These are phyloP conservation scores for Scutellaria minor DNA, from an alignment of 257 asterid species.

Conservation along the genomic window DNA sequence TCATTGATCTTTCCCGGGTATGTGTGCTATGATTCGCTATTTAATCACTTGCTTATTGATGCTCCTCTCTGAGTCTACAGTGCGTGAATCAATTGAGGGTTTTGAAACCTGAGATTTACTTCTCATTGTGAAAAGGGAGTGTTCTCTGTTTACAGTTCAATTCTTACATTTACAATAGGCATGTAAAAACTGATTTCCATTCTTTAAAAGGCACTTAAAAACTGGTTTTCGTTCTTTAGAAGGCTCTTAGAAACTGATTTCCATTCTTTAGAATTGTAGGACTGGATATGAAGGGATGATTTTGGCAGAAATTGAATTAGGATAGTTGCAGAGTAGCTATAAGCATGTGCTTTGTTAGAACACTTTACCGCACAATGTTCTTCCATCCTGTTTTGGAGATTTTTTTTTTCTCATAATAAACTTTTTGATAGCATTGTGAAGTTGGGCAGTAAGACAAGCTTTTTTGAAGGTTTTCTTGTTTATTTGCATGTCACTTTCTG, in stretches of 20 bases:
- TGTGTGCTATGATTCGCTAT: slow-evolving; percentile 18
- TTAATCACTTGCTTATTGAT: not conserved
- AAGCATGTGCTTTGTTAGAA: not conserved
- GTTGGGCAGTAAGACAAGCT: not conserved
- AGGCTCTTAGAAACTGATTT: too few species aligned
- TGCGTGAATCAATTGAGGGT: slow-evolving; percentile 3
- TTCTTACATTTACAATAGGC: not conserved
- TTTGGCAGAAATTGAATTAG: not conserved
- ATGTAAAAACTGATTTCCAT: too few species aligned
- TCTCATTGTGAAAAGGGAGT: slow-evolving; percentile 7
- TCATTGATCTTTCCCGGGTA: slow-evolving; percentile 91
- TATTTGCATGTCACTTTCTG: slow-evolving; percentile 4
- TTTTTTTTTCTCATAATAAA: not conserved
- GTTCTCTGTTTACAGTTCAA: slow-evolving; percentile 1
- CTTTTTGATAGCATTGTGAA: not conserved
- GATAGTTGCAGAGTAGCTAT: slow-evolving; percentile 14
- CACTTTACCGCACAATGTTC: not conserved
- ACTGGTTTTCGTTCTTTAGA: too few species aligned
- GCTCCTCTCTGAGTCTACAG: not conserved
- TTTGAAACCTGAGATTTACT: not conserved
- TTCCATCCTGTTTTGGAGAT: slow-evolving; percentile 20
- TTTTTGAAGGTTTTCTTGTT: not conserved
- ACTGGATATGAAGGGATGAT: slow-evolving; percentile 7
- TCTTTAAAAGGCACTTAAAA: too few species aligned
- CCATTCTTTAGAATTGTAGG: not conserved